These are phyloP conservation scores for Salvia hispanica DNA, from an alignment of 257 asterid genomes.

Conservation along the genomic window DNA sequence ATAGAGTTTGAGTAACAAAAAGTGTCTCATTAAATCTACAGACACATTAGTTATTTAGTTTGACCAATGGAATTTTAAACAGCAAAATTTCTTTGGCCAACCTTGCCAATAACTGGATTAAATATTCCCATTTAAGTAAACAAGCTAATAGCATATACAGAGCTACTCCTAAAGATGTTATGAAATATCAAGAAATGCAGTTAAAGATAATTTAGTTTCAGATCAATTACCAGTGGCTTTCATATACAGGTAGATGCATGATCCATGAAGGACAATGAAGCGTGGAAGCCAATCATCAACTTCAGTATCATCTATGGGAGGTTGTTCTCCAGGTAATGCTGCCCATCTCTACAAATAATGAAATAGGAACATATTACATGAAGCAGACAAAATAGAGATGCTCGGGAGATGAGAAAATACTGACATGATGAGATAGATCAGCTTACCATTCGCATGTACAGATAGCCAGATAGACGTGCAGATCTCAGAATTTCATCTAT, in stretches of 20 bases:
- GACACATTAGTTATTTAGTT: neutral
- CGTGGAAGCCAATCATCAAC: conserved; percentile 98
- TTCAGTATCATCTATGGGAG: conserved; percentile 79
- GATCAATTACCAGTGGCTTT: conserved; percentile 61
- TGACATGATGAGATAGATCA: conserved; percentile 20
- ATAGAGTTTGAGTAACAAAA: no score
- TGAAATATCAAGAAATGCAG: neutral
- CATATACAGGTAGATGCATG: conserved; percentile 66
- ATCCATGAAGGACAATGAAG: conserved; percentile 85
- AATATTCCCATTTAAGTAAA: neutral
- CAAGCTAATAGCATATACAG: conserved; percentile 1
- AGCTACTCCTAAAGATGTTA: neutral
- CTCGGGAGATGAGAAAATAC: conserved; percentile 11
- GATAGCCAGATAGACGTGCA: conserved; percentile 85
- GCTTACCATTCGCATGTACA: conserved; percentile 68
- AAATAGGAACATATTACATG: neutral
- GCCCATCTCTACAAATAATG: conserved; percentile 71
- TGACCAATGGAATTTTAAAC: neutral
- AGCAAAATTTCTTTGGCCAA: neutral
- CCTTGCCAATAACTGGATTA: neutral
- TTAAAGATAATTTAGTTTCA: conserved; percentile 6
- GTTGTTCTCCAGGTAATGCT: conserved; percentile 92
- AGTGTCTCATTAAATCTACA: no score
- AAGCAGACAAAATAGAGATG: conserved; percentile 24
- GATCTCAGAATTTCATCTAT: conserved; percentile 83